A percentile compares a stretch with the other conserved stretches of the same genome.
phyloP scores from a whole-genome alignment of 495 filamentous ascomycete genomes.

The Parathielavia appendiculata region DNA sequence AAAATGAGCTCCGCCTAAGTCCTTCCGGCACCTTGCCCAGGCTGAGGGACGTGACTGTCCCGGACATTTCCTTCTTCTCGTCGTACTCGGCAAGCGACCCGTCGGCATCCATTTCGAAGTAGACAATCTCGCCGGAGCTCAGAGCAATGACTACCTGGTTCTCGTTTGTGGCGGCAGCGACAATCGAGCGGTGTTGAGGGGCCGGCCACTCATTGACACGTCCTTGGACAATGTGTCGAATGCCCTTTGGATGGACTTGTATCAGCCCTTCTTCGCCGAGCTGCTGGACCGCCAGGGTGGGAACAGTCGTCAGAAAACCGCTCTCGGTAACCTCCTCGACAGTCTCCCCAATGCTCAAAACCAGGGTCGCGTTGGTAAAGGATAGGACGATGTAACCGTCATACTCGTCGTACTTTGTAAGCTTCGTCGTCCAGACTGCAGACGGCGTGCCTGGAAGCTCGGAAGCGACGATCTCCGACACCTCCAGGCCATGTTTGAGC shows the following conservation, averaged over 20 bases:
- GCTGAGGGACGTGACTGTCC: conserved; percentile 89
- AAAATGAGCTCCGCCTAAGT: conserved; percentile 73
- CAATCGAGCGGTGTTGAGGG: conserved; percentile 88
- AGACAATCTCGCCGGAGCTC: conserved; percentile 92
- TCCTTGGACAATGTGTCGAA: conserved; percentile 80
- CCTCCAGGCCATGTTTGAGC: conserved; percentile 85
- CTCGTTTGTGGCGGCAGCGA: conserved; percentile 91
- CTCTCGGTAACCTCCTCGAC: conserved; percentile 93
- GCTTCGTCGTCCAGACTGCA: conserved; percentile 91
- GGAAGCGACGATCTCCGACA: conserved; percentile 89
- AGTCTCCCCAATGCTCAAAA: conserved; percentile 90
- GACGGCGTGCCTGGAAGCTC: conserved; percentile 80
- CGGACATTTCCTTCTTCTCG: conserved; percentile 90
- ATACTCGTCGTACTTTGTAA: conserved; percentile 74
- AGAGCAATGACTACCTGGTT: conserved; percentile 89
- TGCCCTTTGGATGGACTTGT: conserved; percentile 92
- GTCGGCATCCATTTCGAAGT: conserved; percentile 94
- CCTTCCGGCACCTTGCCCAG: conserved; percentile 93
- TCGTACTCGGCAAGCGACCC: conserved; percentile 89
- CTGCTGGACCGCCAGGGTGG: conserved; percentile 88
- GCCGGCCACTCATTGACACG: conserved; percentile 91
- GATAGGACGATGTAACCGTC: conserved; percentile 73
- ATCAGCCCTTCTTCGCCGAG: conserved; percentile 89
- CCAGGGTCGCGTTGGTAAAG: conserved; percentile 66
- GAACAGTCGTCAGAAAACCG: conserved; percentile 78